Percentiles rank a stretch among this genome's conserved stretches.
Conservation (phyloP, 164 flowering plant species). For the Annona cherimola region DNA sequence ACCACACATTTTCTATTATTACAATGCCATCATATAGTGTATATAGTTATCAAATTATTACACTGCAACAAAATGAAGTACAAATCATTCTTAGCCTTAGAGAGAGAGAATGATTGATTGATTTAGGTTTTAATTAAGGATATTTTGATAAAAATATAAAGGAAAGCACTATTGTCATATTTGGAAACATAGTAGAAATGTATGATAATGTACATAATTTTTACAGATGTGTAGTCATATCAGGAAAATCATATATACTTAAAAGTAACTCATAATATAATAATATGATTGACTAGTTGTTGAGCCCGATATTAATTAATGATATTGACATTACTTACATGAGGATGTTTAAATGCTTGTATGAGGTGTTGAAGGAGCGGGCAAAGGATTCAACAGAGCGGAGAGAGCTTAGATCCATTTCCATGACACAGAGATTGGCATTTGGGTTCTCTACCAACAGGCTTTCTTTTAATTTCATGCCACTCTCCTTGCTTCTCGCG, state of each 20-base stretch:
- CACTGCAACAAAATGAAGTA: neutral
- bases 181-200: too few relatives aligned
- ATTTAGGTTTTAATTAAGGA: neutral
- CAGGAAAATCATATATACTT: neutral
- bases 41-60: neutral
- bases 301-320: neutral
- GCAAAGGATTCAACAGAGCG: constrained; percentile 58
- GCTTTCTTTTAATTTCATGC: constrained; percentile 32
- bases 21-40: neutral
- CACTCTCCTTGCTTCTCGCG: constrained; percentile 47
- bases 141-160: too few relatives aligned
- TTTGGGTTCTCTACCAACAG: constrained; percentile 44
- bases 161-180: neutral
- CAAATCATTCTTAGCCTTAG: neutral
- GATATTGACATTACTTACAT: constrained; percentile 32
- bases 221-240: neutral
- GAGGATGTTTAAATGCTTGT: constrained; percentile 51
- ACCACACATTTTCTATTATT: neutral
- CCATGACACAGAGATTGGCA: constrained; percentile 66
- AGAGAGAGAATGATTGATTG: too few relatives aligned
- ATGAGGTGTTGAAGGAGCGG: constrained; percentile 40
- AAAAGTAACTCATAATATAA: neutral
- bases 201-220: too few relatives aligned
- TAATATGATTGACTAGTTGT: neutral
- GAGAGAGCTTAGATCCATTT: constrained; percentile 63